Percentiles rank a stretch among this genome's conserved stretches.
Conservation (phyloP, 2,329 filamentous ascomycete species). For the Pseudogymnoascus destructans region DNA sequence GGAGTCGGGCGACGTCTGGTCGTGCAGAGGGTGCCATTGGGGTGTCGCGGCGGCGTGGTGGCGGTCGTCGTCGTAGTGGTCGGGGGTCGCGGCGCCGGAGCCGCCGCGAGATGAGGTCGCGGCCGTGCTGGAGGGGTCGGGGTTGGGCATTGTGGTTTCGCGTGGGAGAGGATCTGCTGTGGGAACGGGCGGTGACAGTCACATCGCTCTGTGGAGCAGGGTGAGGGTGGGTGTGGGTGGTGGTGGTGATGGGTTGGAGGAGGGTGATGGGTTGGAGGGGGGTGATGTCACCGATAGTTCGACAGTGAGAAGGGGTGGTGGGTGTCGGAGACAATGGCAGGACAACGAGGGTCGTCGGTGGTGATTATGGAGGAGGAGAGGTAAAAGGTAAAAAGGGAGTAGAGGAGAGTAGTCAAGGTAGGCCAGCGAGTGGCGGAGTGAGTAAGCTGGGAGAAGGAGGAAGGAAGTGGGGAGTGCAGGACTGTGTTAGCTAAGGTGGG, state of each 20-base stretch:
- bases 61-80: slow-evolving; percentile 15
- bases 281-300: neutral
- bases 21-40: slow-evolving; percentile 16
- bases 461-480: neutral
- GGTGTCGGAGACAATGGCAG: neutral
- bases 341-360: neutral
- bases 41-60: slow-evolving; percentile 9
- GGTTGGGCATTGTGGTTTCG: neutral
- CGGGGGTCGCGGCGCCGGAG: slow-evolving; percentile 1
- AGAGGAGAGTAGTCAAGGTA: neutral
- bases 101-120: neutral
- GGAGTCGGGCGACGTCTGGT: slow-evolving; percentile 15
- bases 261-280: neutral
- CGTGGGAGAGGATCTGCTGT: neutral
- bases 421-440: neutral
- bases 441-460: neutral
- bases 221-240: neutral
- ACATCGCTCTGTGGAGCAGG: neutral
- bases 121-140: neutral
- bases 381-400: neutral
- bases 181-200: neutral
- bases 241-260: neutral
- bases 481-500: neutral
- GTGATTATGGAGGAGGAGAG: neutral
- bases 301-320: neutral